Percentiles rank a stretch among this genome's conserved stretches.
Conservation (phyloP, 2,329 filamentous ascomycete genomes). For the Pochonia chlamydosporia region DNA sequence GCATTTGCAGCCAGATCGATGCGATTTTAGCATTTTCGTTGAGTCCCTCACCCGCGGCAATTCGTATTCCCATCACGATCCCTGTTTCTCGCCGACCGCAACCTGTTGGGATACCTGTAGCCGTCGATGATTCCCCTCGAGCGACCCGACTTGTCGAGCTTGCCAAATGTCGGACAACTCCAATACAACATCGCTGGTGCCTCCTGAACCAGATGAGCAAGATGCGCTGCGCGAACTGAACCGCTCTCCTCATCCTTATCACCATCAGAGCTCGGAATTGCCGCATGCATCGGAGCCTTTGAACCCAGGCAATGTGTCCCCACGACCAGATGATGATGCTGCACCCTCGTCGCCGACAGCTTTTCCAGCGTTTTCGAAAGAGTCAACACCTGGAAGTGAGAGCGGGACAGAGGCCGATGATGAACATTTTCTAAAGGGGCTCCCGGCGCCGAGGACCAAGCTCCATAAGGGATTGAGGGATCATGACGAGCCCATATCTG, state of each 20-base stretch:
- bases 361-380: conserved; percentile 35
- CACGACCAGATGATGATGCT: conserved; percentile 11
- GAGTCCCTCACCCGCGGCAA: background rate
- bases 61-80: no score
- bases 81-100: background rate
- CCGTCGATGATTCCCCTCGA: conserved; percentile 4
- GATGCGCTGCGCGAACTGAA: conserved; percentile 42
- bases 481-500: conserved; percentile 47
- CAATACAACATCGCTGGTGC: conserved; percentile 23
- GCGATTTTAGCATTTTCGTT: background rate
- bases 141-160: conserved; percentile 11
- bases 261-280: conserved; percentile 51
- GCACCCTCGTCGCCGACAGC: conserved; percentile 17
- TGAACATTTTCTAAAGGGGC: conserved; percentile 78
- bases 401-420: conserved; percentile 95
- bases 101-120: background rate
- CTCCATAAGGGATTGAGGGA: conserved; percentile 74
- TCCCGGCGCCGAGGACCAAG: conserved; percentile 71
- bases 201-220: conserved; percentile 29
- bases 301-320: conserved; percentile 13
- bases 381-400: conserved; percentile 65
- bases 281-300: conserved; percentile 42
- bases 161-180: conserved; percentile 38
- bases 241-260: conserved; percentile 64
- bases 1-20: background rate